Evolutionary conservation across 2,329 filamentous ascomycete genomes (phyloP).

Genomic region (Colletotrichum spinosum): DNA sequence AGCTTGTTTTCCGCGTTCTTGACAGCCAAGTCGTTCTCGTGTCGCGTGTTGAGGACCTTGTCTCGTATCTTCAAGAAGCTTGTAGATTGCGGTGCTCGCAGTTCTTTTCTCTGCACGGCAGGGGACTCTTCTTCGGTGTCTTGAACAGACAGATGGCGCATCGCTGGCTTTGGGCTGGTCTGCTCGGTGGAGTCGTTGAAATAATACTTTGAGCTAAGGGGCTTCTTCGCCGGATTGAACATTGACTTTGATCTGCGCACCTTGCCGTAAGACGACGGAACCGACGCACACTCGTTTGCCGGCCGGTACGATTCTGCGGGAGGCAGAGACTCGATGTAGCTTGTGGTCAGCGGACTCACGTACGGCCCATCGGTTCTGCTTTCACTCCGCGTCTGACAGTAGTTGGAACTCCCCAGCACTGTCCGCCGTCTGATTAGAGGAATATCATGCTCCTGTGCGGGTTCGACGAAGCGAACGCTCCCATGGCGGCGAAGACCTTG

Average conservation of each 20-base stretch:
- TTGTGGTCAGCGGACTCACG: slow-evolving; percentile 24
- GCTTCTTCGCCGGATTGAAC: slow-evolving; percentile 51
- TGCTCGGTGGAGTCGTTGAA: slow-evolving; percentile 13
- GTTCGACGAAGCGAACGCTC: slow-evolving; percentile 66
- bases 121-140: slow-evolving; percentile 7
- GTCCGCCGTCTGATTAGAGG: slow-evolving; percentile 5
- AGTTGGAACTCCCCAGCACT: slow-evolving; percentile 6
- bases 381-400: neutral
- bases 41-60: slow-evolving; percentile 34
- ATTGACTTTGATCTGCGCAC: slow-evolving; percentile 68
- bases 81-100: slow-evolving; percentile 67
- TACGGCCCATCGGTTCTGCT: neutral
- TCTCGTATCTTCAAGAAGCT: slow-evolving; percentile 56
- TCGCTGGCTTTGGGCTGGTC: neutral
- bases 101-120: neutral
- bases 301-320: slow-evolving; percentile 19
- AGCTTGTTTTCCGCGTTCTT: slow-evolving; percentile 52
- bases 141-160: slow-evolving; percentile 12
- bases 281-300: slow-evolving; percentile 59
- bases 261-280: slow-evolving; percentile 60
- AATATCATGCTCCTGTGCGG: slow-evolving; percentile 23
- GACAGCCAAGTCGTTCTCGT: slow-evolving; percentile 49
- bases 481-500: slow-evolving; percentile 55
- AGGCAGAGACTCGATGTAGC: slow-evolving; percentile 28
- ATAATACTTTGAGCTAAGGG: slow-evolving; percentile 29